A percentile compares a stretch with the other conserved stretches of the same genome.
Conservation (phyloP, 148 eudicot species). For the Cornus kousa region DNA sequence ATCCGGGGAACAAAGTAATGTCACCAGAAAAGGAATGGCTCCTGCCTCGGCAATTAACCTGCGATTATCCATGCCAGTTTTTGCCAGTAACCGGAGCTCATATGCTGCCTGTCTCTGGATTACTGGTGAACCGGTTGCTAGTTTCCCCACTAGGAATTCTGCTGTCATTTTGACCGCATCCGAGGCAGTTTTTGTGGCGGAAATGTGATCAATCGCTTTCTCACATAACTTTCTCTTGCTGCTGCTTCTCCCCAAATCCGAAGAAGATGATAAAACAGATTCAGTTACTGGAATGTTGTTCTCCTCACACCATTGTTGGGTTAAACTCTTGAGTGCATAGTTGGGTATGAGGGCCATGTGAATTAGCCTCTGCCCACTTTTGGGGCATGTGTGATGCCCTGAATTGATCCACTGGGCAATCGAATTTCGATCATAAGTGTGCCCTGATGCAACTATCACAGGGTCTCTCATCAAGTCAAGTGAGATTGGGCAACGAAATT, state of each 20-base stretch:
- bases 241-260: conserved; percentile 23
- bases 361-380: conserved; percentile 52
- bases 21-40: conserved; percentile 58
- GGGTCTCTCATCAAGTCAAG: conserved; percentile 65
- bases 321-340: conserved; percentile 49
- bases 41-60: conserved; percentile 58
- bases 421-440: conserved; percentile 57
- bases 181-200: conserved; percentile 33
- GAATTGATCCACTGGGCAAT: conserved; percentile 61
- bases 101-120: conserved; percentile 54
- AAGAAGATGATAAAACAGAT: conserved; percentile 24
- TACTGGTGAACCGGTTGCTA: conserved; percentile 50
- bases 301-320: conserved; percentile 60
- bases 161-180: conserved; percentile 48
- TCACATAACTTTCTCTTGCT: conserved; percentile 29
- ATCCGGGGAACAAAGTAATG: conserved; percentile 43
- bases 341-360: conserved; percentile 70
- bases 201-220: conserved; percentile 38
- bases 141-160: conserved; percentile 52
- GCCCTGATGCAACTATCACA: conserved; percentile 64
- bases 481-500: conserved; percentile 67
- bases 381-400: conserved; percentile 65
- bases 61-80: conserved; percentile 57
- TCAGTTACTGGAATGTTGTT: conserved; percentile 35
- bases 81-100: conserved; percentile 65